Evolutionary conservation across 768 basidiomycete genomes (phyloP).

Genomic region (Rhodotorula graminis): DNA sequence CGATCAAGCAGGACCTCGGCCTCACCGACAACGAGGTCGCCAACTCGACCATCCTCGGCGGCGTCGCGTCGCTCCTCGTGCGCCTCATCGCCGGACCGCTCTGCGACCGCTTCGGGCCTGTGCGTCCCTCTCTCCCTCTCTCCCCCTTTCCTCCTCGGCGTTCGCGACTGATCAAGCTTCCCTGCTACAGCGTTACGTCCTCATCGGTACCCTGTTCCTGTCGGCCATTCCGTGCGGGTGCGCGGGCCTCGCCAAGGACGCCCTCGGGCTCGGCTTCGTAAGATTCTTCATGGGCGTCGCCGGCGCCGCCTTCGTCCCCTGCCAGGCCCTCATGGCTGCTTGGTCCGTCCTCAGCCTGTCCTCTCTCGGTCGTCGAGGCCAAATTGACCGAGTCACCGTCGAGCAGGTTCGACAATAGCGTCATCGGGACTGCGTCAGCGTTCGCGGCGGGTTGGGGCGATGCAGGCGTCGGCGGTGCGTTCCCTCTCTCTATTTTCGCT

Average conservation of each 20-base stretch:
- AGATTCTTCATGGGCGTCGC: constrained; percentile 61
- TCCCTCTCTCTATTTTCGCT: neutral
- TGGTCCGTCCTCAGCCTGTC: constrained; percentile 44
- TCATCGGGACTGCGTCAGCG: constrained; percentile 55
- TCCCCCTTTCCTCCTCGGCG: neutral
- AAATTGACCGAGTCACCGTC: neutral
- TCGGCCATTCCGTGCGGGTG: constrained; percentile 60
- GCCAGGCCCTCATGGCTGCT: constrained; percentile 59
- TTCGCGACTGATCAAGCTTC: neutral
- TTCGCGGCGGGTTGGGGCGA: constrained; percentile 59
- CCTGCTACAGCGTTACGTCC: constrained; percentile 46
- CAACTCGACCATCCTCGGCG: constrained; percentile 46
- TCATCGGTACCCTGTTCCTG: constrained; percentile 56
- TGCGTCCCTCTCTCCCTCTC: neutral
- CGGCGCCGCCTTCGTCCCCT: constrained; percentile 60
- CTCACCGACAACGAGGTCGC: neutral
- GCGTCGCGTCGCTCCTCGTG: constrained; percentile 47
- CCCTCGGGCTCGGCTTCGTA: constrained; percentile 50
- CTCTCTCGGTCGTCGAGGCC: rapidly evolving
- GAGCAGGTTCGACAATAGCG: constrained; percentile 52
- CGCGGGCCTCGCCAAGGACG: constrained; percentile 54
- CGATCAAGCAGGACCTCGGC: constrained; percentile 27
- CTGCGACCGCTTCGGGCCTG: constrained; percentile 51
- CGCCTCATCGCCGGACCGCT: constrained; percentile 56
- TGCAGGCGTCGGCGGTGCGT: constrained; percentile 47